A percentile compares a stretch with the other conserved stretches of the same genome.
Evolutionary conservation across 352 stramenopile genomes (phyloP).

Genomic region (Saprolegnia parasitica): DNA sequence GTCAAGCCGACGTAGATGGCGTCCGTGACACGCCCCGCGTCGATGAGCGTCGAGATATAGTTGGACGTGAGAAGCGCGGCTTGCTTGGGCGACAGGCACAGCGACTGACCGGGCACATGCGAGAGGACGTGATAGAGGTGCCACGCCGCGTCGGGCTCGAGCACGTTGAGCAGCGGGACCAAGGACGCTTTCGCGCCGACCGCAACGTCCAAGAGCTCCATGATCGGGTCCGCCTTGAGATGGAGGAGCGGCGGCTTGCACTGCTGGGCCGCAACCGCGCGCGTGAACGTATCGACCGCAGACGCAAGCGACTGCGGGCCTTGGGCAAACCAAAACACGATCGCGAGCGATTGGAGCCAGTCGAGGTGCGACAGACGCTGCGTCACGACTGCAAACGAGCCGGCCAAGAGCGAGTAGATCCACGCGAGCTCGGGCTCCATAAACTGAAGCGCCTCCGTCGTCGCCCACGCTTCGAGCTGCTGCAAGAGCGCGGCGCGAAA

Average conservation of each 20-base stretch:
- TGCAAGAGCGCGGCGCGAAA: constrained; percentile 51
- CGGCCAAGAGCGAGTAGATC: constrained; percentile 60
- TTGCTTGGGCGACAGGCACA: constrained; percentile 44
- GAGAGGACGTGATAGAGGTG: constrained; percentile 69
- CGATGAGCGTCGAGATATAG: constrained; percentile 74
- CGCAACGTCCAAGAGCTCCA: constrained; percentile 69
- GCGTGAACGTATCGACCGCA: constrained; percentile 39
- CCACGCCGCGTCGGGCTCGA: constrained; percentile 61
- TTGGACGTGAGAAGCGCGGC: constrained; percentile 76
- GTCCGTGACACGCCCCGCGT: constrained; percentile 56
- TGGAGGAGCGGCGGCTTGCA: constrained; percentile 37
- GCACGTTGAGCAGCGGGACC: constrained; percentile 30
- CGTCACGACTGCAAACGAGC: constrained; percentile 54
- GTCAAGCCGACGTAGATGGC: constrained; percentile 78
- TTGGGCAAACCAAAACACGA: constrained; percentile 69
- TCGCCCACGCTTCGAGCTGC: constrained; percentile 57
- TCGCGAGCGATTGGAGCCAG: constrained; percentile 56
- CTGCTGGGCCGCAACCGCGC: constrained; percentile 43
- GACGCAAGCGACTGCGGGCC: constrained; percentile 47
- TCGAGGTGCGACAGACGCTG: constrained; percentile 32
- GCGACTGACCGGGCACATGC: constrained; percentile 66
- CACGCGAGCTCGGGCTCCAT: constrained; percentile 58
- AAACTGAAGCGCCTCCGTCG: constrained; percentile 44
- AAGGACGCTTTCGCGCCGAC: constrained; percentile 37
- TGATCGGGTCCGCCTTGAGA: constrained; percentile 54